These are phyloP conservation scores for Mycena sanguinolenta DNA, from an alignment of 768 basidiomycete genomes.

Conservation along the genomic window DNA sequence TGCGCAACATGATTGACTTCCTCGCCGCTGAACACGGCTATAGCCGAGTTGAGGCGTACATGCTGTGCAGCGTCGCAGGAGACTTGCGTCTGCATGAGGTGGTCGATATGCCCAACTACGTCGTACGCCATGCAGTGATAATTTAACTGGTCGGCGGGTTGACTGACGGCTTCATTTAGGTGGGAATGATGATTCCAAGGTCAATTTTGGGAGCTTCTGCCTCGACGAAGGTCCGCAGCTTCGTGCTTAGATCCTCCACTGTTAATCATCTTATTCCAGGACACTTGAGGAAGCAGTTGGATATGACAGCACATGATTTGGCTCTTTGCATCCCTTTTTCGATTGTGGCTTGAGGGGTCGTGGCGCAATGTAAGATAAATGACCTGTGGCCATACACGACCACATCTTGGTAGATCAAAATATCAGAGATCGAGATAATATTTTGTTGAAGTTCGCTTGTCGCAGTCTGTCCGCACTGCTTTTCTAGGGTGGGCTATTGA, in stretches of 20 bases:
- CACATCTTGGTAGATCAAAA: no score
- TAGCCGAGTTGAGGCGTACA: conserved; percentile 65
- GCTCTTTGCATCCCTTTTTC: background rate
- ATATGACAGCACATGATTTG: no score
- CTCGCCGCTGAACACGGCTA: conserved; percentile 59
- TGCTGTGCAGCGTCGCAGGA: conserved; percentile 71
- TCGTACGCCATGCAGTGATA: conserved; percentile 48
- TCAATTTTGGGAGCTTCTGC: conserved; percentile 24
- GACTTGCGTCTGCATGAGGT: conserved; percentile 75
- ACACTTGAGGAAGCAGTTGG: background rate
- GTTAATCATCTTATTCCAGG: conserved; percentile 19
- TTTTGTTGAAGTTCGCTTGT: no score
- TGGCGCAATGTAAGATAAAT: background rate
- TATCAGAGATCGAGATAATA: no score
- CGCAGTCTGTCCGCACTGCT: no score
- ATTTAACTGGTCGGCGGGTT: background rate
- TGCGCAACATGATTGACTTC: conserved; percentile 70
- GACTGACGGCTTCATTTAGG: conserved; percentile 19
- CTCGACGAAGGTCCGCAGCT: background rate
- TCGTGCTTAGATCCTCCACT: background rate
- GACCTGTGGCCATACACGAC: no score
- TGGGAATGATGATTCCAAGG: conserved; percentile 40
- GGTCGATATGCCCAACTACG: conserved; percentile 77
- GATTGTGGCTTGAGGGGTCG: background rate
- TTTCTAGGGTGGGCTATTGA: no score